Evolutionary conservation across 352 stramenopile species (phyloP), one percentile per base, ranked within the genome.

Genomic region (Globisporangium emineosum): DNA sequence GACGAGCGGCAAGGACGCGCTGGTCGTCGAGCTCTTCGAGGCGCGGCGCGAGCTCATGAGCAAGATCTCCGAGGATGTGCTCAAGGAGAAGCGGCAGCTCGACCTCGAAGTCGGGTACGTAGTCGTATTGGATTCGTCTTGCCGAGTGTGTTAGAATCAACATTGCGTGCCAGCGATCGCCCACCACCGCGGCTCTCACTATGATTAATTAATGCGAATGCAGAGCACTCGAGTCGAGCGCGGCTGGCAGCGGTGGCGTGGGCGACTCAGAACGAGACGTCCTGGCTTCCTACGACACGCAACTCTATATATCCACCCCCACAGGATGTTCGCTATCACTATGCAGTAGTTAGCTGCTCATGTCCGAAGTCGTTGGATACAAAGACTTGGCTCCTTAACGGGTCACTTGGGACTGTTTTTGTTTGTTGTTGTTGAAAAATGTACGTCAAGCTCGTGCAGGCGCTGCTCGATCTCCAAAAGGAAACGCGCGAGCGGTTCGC

Each of bases 1-100:
- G 54, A 79, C 70, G 51, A 73, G 67, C 47, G 65, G 65, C 30
- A 85, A 82, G 33, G 69, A 86, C 29, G 55, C 72, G n/a, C 65
- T 86, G 50, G 58, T 85, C 10, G 56, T 90, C 19, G 73, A 92
- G 65, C 69, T 93, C 55, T 88, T 90, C 42, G 75, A 90, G 54
- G 76, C 75, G 37, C 77, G 83, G 13, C 72, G 82, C n/a, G 83
- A 92, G 19, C 69, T 93, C 23, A 89, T 79, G 66, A 76, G 72
- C 57, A 77, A 77, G 32, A 86, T 94, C 45, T 88, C 84, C 21
- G 82, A 94, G 43, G 78, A 91, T 23, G 66, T 89, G 5, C 66
- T 93, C 35, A 80, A 78, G 53, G 73, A 90, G 23, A 91, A 87
- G 66, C 79, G 79, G 50, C 69, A 78, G 40, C 59, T 89, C 21